Base-by-base conservation (phyloP, 441 rosid species). In the Pelargonium myrrhifolium region DNA sequence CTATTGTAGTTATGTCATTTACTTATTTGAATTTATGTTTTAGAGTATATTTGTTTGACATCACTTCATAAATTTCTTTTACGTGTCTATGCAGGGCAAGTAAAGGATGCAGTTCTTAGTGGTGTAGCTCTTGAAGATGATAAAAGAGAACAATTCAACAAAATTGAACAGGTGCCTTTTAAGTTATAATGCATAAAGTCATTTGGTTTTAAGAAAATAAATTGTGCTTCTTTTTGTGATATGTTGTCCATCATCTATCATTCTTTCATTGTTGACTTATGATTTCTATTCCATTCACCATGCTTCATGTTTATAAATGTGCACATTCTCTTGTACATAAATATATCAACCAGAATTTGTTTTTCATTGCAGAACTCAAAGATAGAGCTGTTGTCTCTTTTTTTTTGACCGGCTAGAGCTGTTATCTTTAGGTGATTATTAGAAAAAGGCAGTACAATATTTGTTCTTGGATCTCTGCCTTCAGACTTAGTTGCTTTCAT, bases 61-160 rank as follows among this genome's bases (percentile, higher is more conserved):
- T 47, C 72, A 26, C 65, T 53, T 62, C 55, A 66, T 76, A n/a
- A 75, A 65, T 74, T 10, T 68, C 45, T 53, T 40, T 37, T 71
- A 65, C 70, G 17, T 75, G 53, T 28, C 11, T 69, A 71, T 66
- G 22, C 92, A 88, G 95, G 78, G 18, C 84, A 81, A 83, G 81
- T 89, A 61, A 89, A 87, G 89, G 92, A 89, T 71, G 98, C 96
- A 15, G 85, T 92, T 79, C 98, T 92, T 56, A 84, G 20, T 15
- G 98, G 98, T 82, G 92, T 92, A 70, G 83, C 96, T 71, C 89
- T 92, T 69, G 93, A 88, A 74, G 98, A 87, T 45, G 89, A 79
- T 56, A 81, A 92, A 81, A 85, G 91, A 78, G 92, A 83, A 45
- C 79, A 85, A 69, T 92, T 92, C 68, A 92, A 92, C 85, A 85